Evolutionary conservation across 2,329 filamentous ascomycete species (phyloP), one percentile per base, ranked within the genome.

Genomic region (Neopestalotiopsis rosae): DNA sequence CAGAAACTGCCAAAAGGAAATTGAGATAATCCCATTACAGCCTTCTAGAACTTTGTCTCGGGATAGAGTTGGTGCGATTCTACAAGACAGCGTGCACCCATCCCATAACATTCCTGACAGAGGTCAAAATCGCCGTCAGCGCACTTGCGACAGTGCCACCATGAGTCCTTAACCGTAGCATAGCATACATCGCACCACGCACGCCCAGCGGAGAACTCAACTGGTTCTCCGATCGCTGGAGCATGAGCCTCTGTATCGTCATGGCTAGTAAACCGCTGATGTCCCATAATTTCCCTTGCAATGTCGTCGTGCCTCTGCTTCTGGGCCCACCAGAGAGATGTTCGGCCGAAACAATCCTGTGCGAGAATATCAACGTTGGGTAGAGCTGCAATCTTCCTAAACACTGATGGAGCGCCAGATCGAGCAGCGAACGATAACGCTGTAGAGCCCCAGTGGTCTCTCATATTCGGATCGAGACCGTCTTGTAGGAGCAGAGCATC

Each of bases 241-340:
- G 4, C 10, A 3, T 20, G 17, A 4, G 4, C 17, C 1, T 49
- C 13, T 49, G 17, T n/a, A 0, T n/a, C 12, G 6, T 34, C 10
- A 61, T 34, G 3, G 17, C n/a, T 34, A 1, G 14, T 34, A 4
- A 32, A 34, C 4, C 32, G 17, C 6, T n/a, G 12, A 14, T 30
- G 9, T n/a, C 3, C 13, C 3, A 34, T 3, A 10, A 61, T 13
- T 1, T 61, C 17, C n/a, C 3, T 40, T 20, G 3, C 13, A 10
- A 61, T 61, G 59, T 4, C 9, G 4, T n/a, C 1, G 14, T 40
- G 5, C 13, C 32, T n/a, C 32, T 63, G 61, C 13, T 63, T 34
- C 12, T 20, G 59, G 3, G 61, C 61, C 61, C 61, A 63, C 61
- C 61, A 63, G 7, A 63, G 12, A 24, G 61, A 4, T 13, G 61